Evolutionary conservation across 768 basidiomycete genomes (phyloP).

Genomic region (Xerocomus brunneocitrinus): DNA sequence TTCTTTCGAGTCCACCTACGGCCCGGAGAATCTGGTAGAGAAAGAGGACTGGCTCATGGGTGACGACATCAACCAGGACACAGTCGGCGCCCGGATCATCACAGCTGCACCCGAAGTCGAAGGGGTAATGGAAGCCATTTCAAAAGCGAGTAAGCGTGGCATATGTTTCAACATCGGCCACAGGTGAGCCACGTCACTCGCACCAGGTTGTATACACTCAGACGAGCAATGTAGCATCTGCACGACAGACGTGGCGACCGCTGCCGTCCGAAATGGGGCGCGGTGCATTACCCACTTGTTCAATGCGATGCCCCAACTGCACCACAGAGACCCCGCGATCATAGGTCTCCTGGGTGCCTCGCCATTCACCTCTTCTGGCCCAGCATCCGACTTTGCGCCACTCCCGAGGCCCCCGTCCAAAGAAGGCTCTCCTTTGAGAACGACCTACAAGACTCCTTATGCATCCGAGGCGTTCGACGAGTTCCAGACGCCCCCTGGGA

Average conservation of each 20-base stretch:
- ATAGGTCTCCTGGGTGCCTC: constrained; percentile 83
- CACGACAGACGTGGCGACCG: constrained; percentile 64
- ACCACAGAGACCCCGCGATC: constrained; percentile 89
- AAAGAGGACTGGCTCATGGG: constrained; percentile 66
- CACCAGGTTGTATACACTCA: constrained; percentile 1
- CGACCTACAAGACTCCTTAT: constrained; percentile 19
- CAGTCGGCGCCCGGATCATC: constrained; percentile 67
- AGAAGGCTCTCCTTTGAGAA: constrained; percentile 3
- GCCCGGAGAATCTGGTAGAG: constrained; percentile 56
- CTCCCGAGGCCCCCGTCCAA: constrained; percentile 16
- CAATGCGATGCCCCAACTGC: constrained; percentile 89
- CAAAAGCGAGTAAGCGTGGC: constrained; percentile 56
- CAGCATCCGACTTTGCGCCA: constrained; percentile 31
- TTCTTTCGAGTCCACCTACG: constrained; percentile 73
- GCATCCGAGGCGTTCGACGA: constrained; percentile 63
- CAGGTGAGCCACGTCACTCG: constrained; percentile 44
- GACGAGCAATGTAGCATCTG: constrained; percentile 49
- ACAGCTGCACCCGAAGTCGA: constrained; percentile 85
- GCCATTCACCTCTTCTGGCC: constrained; percentile 48
- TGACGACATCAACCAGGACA: constrained; percentile 22
- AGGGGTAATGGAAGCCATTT: constrained; percentile 72
- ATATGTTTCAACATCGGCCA: constrained; percentile 86
- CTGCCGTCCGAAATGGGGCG: constrained; percentile 68
- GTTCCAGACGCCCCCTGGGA: constrained; percentile 50
- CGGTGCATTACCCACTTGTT: constrained; percentile 89